Evolutionary conservation across 768 basidiomycete genomes (phyloP), one percentile per base, ranked within the genome.

Genomic region (Psilocybe tampanensis): DNA sequence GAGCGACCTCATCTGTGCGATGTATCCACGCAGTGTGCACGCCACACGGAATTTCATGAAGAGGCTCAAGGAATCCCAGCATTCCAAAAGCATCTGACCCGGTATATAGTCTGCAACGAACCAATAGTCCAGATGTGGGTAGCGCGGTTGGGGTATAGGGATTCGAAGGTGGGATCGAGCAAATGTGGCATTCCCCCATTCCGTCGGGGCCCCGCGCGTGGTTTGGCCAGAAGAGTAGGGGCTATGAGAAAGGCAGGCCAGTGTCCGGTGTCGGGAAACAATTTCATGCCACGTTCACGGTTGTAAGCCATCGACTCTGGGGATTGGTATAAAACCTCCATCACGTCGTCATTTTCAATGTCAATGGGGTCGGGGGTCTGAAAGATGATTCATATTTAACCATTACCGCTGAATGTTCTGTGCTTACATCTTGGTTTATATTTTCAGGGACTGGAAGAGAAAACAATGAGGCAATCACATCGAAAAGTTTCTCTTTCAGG

Each of bases 51-150:
- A 58, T 51, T 66, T 64, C 44, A 52, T 59, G 34, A 60, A 64
- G 9, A 52, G 19, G 24, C 63, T 52, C 22, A 70, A 52, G 2
- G 55, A 54, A 11, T 61, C 55, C 73, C 73, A 73, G 47, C 59
- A 60, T 7, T 64, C 45, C 13, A 48, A 39, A 23, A 73, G 64
- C 48, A 56, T 63, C 18, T 56, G 36, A 12, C 68, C 71, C 15
- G 61, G 49, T 29, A 73, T 59, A 45, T 64, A 62, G 49, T 73
- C 71, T 62, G 72, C 59, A 24, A 66, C 63, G 24, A 57, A 56
- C 43, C 43, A 51, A n/a, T 52, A 8, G n/a, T 48, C 42, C n/a
- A 60, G 55, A 41, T 60, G 60, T 23, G 54, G 21, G 45, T 56
- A n/a, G 60, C 55, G n/a, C 56, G 53, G 24, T 51, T 54, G 12